Conservation (phyloP, 441 rosid genomes). For the Hypseocharis bilobata region DNA sequence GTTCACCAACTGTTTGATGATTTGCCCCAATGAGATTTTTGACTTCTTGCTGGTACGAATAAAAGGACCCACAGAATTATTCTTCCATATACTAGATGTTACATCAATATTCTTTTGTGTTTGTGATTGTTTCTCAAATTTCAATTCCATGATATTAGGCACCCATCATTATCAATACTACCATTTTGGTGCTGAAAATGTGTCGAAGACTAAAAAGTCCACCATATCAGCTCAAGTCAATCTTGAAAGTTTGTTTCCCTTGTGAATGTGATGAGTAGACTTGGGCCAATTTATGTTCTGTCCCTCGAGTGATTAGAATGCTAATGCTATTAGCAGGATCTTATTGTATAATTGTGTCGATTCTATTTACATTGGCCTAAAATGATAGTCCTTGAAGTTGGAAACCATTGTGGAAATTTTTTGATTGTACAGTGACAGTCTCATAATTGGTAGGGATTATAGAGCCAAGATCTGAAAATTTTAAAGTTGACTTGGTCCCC, state of each 20-base stretch:
- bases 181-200: not conserved
- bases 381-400: no score
- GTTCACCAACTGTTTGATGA: no score
- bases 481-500: not conserved
- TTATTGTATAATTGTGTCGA: not conserved
- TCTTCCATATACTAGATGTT: not conserved
- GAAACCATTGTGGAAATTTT: no score
- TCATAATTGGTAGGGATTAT: not conserved
- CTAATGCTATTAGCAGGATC: not conserved
- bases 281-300: no score
- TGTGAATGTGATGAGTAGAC: not conserved
- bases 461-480: not conserved
- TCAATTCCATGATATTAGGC: not conserved
- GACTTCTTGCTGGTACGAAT: not conserved
- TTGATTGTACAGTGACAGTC: not conserved
- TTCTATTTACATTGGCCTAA: no score
- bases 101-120: not conserved
- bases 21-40: not conserved
- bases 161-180: not conserved
- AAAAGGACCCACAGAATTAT: not conserved
- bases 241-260: not conserved
- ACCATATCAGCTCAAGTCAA: not conserved
- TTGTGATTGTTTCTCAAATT: not conserved
- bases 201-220: not conserved
- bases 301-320: no score